Evolutionary conservation across 1,139 yeast species (phyloP).

Genomic region (Yamadazyma dushanensis): DNA sequence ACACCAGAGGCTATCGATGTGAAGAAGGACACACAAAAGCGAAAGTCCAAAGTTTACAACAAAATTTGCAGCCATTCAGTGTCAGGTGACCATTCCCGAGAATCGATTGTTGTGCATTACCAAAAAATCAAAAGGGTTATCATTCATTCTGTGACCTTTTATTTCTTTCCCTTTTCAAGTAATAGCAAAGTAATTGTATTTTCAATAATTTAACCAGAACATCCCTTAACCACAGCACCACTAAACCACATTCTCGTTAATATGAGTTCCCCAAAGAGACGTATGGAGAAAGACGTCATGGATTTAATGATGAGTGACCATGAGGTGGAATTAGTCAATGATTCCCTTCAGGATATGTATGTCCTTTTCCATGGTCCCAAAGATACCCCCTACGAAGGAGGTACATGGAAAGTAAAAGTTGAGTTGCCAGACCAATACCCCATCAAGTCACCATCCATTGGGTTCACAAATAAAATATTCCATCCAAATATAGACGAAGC

Average conservation of each 20-base stretch:
- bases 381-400: slow-evolving; percentile 88
- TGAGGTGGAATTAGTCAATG: slow-evolving; percentile 82
- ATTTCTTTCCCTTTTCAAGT: no score
- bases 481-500: slow-evolving; percentile 93
- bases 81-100: slow-evolving; percentile 6
- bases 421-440: slow-evolving; percentile 97
- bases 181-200: no score
- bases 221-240: no score
- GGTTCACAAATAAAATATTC: slow-evolving; percentile 85
- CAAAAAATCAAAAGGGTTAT: slow-evolving; percentile 4
- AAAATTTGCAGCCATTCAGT: neutral
- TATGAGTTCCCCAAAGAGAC: slow-evolving; percentile 75
- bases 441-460: slow-evolving; percentile 92
- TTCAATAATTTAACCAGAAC: no score
- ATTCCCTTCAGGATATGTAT: slow-evolving; percentile 86
- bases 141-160: slow-evolving; percentile 1
- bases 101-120: slow-evolving; percentile 3
- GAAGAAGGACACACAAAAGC: no score
- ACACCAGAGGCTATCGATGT: no score
- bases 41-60: no score
- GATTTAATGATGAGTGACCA: slow-evolving; percentile 95
- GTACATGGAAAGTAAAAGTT: slow-evolving; percentile 88
- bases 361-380: slow-evolving; percentile 87
- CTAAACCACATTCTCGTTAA: no score
- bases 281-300: slow-evolving; percentile 97